Conservation (phyloP, 2,329 filamentous ascomycete species). For the Colletotrichum noveboracense region DNA sequence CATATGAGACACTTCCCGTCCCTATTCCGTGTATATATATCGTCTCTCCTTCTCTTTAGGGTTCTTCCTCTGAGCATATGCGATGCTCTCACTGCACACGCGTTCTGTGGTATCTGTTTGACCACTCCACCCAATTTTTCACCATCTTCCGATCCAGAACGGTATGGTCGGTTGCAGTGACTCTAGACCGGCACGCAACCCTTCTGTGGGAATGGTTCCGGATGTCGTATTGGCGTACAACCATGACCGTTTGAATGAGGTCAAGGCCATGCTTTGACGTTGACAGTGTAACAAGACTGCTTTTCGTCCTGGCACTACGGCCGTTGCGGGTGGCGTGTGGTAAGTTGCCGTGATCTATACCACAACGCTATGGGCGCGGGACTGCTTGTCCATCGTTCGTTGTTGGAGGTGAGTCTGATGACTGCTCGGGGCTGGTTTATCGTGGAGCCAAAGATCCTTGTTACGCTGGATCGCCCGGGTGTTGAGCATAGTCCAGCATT, state of each 20-base stretch:
- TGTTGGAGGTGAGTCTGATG: not conserved
- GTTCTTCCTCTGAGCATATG: not conserved
- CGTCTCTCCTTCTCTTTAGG: not conserved
- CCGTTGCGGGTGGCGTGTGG: not conserved
- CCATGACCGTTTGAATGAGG: not conserved
- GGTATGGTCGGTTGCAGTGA: accelerated
- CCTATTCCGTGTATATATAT: not conserved
- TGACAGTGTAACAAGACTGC: not conserved
- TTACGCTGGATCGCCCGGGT: not conserved
- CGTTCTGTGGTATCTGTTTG: accelerated
- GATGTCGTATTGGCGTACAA: not conserved
- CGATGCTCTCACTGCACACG: not conserved
- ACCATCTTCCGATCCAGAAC: too few relatives aligned
- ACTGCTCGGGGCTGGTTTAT: not conserved
- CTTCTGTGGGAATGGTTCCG: not conserved
- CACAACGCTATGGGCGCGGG: not conserved
- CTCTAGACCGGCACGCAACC: not conserved
- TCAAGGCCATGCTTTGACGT: not conserved
- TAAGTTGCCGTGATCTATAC: accelerated
- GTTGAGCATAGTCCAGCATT: not conserved
- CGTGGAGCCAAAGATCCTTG: not conserved
- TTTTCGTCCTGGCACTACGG: not conserved
- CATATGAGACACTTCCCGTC: not conserved
- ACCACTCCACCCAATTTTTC: not conserved
- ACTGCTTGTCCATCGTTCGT: not conserved